Evolutionary conservation across 257 asterid genomes (phyloP), one percentile per base, ranked within the genome.

Genomic region (Jacaranda mimosifolia): DNA sequence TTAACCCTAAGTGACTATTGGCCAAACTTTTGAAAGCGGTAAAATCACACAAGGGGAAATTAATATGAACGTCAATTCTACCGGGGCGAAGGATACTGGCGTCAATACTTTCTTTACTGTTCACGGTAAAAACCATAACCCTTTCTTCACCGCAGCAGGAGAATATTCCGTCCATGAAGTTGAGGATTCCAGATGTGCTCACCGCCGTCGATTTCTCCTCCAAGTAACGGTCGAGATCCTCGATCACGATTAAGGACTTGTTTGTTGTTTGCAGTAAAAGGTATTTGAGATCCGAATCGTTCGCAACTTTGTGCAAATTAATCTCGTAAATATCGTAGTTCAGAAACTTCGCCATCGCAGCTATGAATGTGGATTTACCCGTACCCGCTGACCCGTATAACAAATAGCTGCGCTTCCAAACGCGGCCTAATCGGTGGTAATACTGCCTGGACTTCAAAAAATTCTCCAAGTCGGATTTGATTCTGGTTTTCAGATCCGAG

Each of bases 321-420:
- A 94, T 79, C 63, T 94, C 97, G 88, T 92, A 92, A 38, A 94
- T 83, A 40, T 94, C 97, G 85, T 87, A 94, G 78, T 82, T 72
- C n/a, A 94, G 64, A 3, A 81, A 79, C 78, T 85, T 94, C 17
- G 98, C 96, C 92, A 91, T 89, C 1, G 92, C 97, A 2, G 97
- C 94, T 1, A 88, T 56, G 68, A 92, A 94, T 3, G 96, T 92
- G 26, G 98, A 88, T 75, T 94, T 94, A 0, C 98, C 98, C 21
- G 98, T 92, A 2, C 98, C 98, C 4, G 96, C 80, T 5, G 90
- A 78, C 6, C 98, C 98, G 89, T 92, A 86, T 11, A 94, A 80
- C 1, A 94, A 78, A 79, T 92, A 94, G 81, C 96, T 94, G 70
- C 97, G 80, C 80, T 94, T 94, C 98, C 98, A 94, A n/a, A 94